Base-by-base conservation (phyloP, 2,329 filamentous ascomycete species). In the Chaetomiaceae sp. region DNA sequence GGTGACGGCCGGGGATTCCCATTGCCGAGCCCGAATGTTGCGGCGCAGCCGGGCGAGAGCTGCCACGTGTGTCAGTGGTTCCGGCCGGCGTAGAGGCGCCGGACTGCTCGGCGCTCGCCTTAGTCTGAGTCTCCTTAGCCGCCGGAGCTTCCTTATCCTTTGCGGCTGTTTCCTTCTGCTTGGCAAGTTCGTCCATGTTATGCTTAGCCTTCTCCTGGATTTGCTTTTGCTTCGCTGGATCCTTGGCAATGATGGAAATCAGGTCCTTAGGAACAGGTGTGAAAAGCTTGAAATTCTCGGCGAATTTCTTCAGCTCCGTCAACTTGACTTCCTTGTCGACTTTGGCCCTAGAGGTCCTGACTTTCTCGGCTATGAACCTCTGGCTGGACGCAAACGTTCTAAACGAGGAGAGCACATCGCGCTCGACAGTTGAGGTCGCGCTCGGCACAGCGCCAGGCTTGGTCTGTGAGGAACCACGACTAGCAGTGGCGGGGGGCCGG, bases 231-330 rank as follows among this genome's bases (percentile, higher is more conserved):
- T 96, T 99, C 41, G 76, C 80, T n/a, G 90, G 90, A 66, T 99
- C 94, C 68, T 97, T 99, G 54, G 94, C 92, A 56, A 99, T 86
- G 61, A 99, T 99, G 1, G 89, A 86, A 25, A 99, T 90, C 32
- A 99, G 73, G 69, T 99, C 94, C 47, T 82, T 85, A 1, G 94
- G 94, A 10, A 99, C 90, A 5, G 91, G 90, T 2, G 92, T 96
- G 45, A 88, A 86, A 16, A 99, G 80, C 73, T 97, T 97, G 77
- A 99, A 99, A 66, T 82, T 94, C 61, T 85, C 82, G 1, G 94
- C 90, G 69, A 99, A 99, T 66, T 92, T 96, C 76, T 94, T 95
- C 53, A 99, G 73, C 71, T 99, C 94, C 55, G 89, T 95, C 57
- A 99, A 71, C 70, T 95, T 96, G 59, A 94, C 84, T 61, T 91